Base-by-base conservation (phyloP, 192 early-diverging fungal genomes). In the Lunasporangiospora selenospora region DNA sequence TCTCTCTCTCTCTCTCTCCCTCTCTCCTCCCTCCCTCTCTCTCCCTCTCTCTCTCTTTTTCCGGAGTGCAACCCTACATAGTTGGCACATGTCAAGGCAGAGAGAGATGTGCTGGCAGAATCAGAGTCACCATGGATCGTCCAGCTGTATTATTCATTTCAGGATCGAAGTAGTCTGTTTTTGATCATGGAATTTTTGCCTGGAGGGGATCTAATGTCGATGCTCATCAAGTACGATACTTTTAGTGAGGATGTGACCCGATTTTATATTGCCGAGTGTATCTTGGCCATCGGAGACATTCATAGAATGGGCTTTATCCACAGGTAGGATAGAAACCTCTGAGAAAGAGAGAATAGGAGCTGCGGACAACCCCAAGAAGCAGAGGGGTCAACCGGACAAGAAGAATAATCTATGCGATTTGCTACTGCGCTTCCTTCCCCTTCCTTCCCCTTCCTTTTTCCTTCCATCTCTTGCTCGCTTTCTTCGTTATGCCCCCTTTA, bases 131-230 rank as follows among this genome's bases (percentile, higher is more conserved):
- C 89, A 37, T 99, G 97, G 97, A 94, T 99, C 3, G 97, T 98
- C 7, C 95, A 97, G 67, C 83, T 99, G 36, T 98, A 93, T 67
- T 98, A 95, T 75, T 98, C 97, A 19, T 99, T 99, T 80, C 98
- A 99, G 80, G 97, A 98, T 67, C 58, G 88, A n/a, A 79, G 87
- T 48, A 94, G 93, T 67, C 84, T 99, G 37, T 99, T 98, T 69
- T 79, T 99, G 53, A 94, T 99, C 76, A 99, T 99, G 98, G 98
- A 99, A 83, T 99, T 98, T 53, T 77, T 97, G 56, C 96, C 98
- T 0, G 98, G 98, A 37, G 98, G 98, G 39, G 98, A 99, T 79
- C 82, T 99, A 84, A 98, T 99, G 96, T 95, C 94, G 10, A 95
- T 98, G 95, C 81, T 99, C 49, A 98, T 98, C 75, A 96, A 96